Evolutionary conservation across 1,284 basidiomycete genomes (phyloP).

Genomic region (Acaromyces ingoldii): DNA sequence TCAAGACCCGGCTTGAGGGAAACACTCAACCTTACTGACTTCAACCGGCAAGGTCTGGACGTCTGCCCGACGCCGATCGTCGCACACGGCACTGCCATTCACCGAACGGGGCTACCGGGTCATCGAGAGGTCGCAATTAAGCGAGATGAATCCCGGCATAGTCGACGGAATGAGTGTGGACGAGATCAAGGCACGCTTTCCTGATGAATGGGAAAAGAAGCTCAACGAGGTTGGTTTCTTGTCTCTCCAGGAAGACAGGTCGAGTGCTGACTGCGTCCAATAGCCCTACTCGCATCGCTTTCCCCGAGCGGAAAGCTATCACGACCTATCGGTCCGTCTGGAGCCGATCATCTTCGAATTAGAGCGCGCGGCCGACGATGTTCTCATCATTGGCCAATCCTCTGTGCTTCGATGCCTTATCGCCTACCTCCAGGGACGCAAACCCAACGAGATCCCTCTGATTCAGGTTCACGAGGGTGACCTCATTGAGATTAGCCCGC

Average conservation of each 20-base stretch:
- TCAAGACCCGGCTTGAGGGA: neutral
- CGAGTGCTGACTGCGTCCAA: no score
- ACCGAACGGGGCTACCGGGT: conserved; percentile 64
- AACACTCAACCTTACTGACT: neutral
- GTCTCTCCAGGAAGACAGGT: no score
- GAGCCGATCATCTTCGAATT: conserved; percentile 79
- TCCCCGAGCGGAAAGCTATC: conserved; percentile 65
- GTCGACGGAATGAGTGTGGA: conserved; percentile 85
- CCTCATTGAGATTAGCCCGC: conserved; percentile 44
- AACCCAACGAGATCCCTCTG: conserved; percentile 91
- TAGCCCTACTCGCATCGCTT: conserved; percentile 77
- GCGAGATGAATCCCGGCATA: conserved; percentile 83
- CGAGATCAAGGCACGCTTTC: conserved; percentile 81
- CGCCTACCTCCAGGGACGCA: conserved; percentile 62
- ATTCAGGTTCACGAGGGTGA: conserved; percentile 67
- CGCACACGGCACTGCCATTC: conserved; percentile 95
- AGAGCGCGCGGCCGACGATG: conserved; percentile 71
- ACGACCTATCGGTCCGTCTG: conserved; percentile 61
- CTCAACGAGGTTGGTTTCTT: conserved; percentile 60
- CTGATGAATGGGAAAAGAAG: conserved; percentile 90
- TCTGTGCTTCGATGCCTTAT: conserved; percentile 93
- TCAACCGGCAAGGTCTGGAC: conserved; percentile 75
- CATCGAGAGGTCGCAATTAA: conserved; percentile 89
- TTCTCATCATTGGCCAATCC: conserved; percentile 65
- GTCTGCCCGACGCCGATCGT: conserved; percentile 81